phyloP scores from a whole-genome alignment of 768 basidiomycete genomes.

The Chalciporus piperatus region DNA sequence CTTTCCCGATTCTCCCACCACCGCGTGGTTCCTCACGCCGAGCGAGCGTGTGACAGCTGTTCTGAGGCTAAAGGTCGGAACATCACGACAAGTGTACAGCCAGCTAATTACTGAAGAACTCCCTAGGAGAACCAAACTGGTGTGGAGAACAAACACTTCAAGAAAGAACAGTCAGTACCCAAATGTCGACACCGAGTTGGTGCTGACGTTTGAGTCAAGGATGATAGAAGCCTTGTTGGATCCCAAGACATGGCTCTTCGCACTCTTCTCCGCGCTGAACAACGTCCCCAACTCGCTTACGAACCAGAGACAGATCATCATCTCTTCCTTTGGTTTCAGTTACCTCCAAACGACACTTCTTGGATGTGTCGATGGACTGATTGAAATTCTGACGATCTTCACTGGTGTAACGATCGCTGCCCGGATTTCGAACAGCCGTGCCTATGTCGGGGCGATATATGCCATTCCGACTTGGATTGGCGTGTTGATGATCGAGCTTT shows the following conservation, averaged over 20 bases:
- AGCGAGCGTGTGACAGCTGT: conserved; percentile 65
- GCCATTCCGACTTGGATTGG: conserved; percentile 66
- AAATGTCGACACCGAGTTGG: neutral
- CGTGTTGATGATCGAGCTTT: conserved; percentile 54
- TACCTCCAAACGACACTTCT: conserved; percentile 66
- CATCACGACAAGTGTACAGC: neutral
- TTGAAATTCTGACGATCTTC: conserved; percentile 70
- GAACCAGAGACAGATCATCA: conserved; percentile 64
- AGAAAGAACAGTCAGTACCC: conserved; percentile 66
- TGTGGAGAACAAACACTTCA: conserved; percentile 79
- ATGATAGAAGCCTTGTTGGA: conserved; percentile 67
- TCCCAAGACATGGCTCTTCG: conserved; percentile 76
- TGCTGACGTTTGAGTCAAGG: conserved; percentile 30
- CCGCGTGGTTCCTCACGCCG: conserved; percentile 68
- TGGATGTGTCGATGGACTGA: conserved; percentile 59
- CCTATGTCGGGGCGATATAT: conserved; percentile 60
- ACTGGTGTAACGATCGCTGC: conserved; percentile 59
- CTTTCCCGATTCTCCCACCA: conserved; percentile 75
- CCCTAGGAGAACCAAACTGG: conserved; percentile 71
- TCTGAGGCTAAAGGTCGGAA: conserved; percentile 55
- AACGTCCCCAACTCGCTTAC: conserved; percentile 67
- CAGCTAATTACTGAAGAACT: neutral
- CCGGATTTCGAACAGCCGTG: conserved; percentile 54
- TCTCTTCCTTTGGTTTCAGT: conserved; percentile 64
- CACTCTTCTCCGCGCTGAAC: conserved; percentile 58